Conservation (phyloP, 768 basidiomycete genomes). For the Lentinula detonsa region DNA sequence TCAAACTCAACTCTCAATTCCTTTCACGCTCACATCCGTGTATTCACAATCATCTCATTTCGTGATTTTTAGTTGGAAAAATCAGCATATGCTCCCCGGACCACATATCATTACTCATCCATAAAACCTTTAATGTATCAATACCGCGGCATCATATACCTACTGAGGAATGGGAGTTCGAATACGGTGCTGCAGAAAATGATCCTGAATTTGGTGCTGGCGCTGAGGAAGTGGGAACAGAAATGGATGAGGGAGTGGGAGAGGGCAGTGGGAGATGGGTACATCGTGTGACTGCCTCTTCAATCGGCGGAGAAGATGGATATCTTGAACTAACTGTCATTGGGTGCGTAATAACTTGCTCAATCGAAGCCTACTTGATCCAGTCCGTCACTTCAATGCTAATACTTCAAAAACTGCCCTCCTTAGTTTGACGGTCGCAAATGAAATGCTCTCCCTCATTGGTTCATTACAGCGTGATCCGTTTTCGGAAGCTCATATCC, state of each 20-base stretch:
- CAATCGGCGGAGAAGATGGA: slow-evolving; percentile 63
- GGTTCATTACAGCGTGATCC: slow-evolving; percentile 79
- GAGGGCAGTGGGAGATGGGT: slow-evolving; percentile 73
- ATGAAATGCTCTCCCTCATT: slow-evolving; percentile 87
- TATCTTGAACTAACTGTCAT: slow-evolving; percentile 81
- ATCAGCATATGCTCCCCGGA: slow-evolving; percentile 88
- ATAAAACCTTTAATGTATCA: slow-evolving; percentile 91
- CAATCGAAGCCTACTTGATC: neutral
- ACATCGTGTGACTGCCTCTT: slow-evolving; percentile 59
- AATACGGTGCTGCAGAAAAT: slow-evolving; percentile 78
- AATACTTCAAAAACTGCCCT: slow-evolving; percentile 7
- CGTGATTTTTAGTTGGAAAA: slow-evolving; percentile 56
- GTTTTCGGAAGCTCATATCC: slow-evolving; percentile 56
- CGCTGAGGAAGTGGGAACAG: slow-evolving; percentile 15
- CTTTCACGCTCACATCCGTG: no score
- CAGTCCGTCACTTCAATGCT: neutral
- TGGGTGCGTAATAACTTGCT: slow-evolving; percentile 47
- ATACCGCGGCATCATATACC: slow-evolving; percentile 92
- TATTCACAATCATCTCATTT: neutral
- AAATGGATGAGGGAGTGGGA: slow-evolving; percentile 16
- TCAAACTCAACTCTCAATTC: no score
- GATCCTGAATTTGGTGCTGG: slow-evolving; percentile 61
- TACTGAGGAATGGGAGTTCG: slow-evolving; percentile 73
- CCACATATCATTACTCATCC: slow-evolving; percentile 84
- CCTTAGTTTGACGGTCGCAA: slow-evolving; percentile 75